Evolutionary conservation across 805 yeast genomes (phyloP), one percentile per base, ranked within the genome.

Genomic region (Candida endomychidarum): DNA sequence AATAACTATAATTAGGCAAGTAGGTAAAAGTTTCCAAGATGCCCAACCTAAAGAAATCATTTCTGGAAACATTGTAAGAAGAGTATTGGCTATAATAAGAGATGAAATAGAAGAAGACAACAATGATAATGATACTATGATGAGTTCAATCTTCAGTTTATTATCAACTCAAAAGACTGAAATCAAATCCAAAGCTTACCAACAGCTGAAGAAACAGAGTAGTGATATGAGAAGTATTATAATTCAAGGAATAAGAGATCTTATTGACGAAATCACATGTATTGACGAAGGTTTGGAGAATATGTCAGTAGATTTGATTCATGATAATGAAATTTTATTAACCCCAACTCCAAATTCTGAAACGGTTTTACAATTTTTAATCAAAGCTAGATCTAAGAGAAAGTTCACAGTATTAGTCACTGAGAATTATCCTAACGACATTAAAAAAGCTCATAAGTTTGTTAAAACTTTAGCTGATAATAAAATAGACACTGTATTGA

Each of bases 271-370:
- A 62, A 85, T 93, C 40, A 76, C 84, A 17, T 85, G 85, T 52
- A 85, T 86, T 32, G 90, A 88, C 55, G 98, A 91, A 52, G 91
- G 91, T 42, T 82, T 93, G 28, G 96, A 89, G 61, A 78, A 82
- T 43, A 86, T 89, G 81, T 84, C 96, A 12, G 84, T 83, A 25
- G 99, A 93, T 57, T 74, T 93, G 68, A 88, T 93, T 57, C 98
- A 91, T 62, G 97, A 93, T 54, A 85, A 89, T 56, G 93, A 86
- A 60, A 76, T 86, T 16, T 62, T 86, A 31, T 68, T 88, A 38
- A 87, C 97, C 0, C 96, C 98, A n/a, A 89, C 98, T 0, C 97
- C 98, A 5, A 87, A 82, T 29, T 87, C 96, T 0, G 78, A 80
- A 45, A 91, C 98, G 0, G 96, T 93, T 8, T 67, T 88, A 41